phyloP scores from a whole-genome alignment of 495 filamentous ascomycete species.

The Choiromyces venosus region DNA sequence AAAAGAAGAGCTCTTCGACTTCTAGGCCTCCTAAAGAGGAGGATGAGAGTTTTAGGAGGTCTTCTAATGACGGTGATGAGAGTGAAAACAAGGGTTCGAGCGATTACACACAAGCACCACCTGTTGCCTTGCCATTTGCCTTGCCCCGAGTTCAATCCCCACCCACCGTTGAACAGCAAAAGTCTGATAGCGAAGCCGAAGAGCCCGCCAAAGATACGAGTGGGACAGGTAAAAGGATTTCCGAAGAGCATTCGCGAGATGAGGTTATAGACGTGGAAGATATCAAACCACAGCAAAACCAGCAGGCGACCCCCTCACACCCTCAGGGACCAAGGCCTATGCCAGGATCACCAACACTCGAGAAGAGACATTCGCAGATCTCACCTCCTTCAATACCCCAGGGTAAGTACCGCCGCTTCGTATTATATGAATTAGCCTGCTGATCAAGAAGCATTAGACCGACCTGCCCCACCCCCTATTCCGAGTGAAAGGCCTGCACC shows the following conservation, averaged over 20 bases:
- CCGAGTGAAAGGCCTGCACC: conserved; percentile 61
- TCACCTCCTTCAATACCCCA: conserved; percentile 50
- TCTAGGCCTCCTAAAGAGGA: conserved; percentile 50
- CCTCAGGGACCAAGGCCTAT: conserved; percentile 47
- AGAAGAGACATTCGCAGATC: conserved; percentile 20
- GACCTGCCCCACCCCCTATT: conserved; percentile 55
- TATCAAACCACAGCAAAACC: conserved; percentile 48
- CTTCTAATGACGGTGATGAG: conserved; percentile 46
- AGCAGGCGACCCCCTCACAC: conserved; percentile 38
- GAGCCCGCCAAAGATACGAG: conserved; percentile 42
- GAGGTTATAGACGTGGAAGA: conserved; percentile 63
- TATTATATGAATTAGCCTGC: background rate
- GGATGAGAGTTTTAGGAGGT: conserved; percentile 42
- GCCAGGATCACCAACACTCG: conserved; percentile 40
- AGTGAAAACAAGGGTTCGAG: conserved; percentile 40
- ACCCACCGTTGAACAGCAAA: conserved; percentile 36
- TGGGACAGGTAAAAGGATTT: conserved; percentile 39
- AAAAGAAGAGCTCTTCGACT: conserved; percentile 56
- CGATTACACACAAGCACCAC: conserved; percentile 43
- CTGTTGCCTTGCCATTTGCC: conserved; percentile 44
- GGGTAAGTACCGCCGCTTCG: conserved; percentile 47
- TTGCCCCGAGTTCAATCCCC: conserved; percentile 38
- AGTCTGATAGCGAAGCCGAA: conserved; percentile 46
- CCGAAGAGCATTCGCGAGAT: conserved; percentile 44
- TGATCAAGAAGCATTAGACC: conserved; percentile 43